A percentile compares a stretch with the other conserved stretches of the same genome.
phyloP scores from a whole-genome alignment of 768 basidiomycete species.

The Antrodiella citrinella region DNA sequence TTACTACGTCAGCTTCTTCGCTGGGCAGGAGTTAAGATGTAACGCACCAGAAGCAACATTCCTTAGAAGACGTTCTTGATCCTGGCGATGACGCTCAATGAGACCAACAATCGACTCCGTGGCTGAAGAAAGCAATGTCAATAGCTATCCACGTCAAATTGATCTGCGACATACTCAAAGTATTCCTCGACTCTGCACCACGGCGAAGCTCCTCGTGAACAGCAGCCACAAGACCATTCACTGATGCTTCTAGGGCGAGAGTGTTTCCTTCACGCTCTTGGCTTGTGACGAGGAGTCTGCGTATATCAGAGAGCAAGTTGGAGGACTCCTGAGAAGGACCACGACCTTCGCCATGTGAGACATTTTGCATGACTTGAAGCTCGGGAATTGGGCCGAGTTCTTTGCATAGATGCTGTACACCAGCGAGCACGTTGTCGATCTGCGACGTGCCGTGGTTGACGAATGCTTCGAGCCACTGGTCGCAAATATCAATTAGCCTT shows the following conservation, averaged over 20 bases:
- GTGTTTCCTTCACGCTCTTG: constrained; percentile 23
- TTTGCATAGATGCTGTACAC: constrained; percentile 52
- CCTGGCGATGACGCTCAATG: constrained; percentile 60
- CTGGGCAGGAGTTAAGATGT: too few relatives aligned
- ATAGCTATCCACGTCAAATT: background rate
- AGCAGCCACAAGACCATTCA: constrained; percentile 29
- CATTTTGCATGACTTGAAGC: constrained; percentile 7
- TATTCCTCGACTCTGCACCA: constrained; percentile 32
- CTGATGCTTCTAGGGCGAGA: constrained; percentile 24
- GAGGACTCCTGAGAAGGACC: constrained; percentile 3
- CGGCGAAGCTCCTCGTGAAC: constrained; percentile 34
- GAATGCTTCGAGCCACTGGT: constrained; percentile 80
- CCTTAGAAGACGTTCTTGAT: constrained; percentile 65
- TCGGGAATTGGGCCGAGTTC: constrained; percentile 34
- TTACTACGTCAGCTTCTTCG: background rate
- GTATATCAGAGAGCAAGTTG: constrained; percentile 29
- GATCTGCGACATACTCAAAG: constrained; percentile 24
- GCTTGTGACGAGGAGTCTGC: constrained; percentile 26
- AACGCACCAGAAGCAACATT: constrained; percentile 53
- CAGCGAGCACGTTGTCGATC: constrained; percentile 51
- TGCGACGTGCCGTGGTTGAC: constrained; percentile 71
- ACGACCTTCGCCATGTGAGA: constrained; percentile 14
- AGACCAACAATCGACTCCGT: constrained; percentile 50
- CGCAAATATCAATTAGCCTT: constrained; percentile 5
- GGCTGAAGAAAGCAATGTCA: constrained; percentile 25